Evolutionary conservation across 495 filamentous ascomycete species (phyloP).

Genomic region (Penicillium ucsense): DNA sequence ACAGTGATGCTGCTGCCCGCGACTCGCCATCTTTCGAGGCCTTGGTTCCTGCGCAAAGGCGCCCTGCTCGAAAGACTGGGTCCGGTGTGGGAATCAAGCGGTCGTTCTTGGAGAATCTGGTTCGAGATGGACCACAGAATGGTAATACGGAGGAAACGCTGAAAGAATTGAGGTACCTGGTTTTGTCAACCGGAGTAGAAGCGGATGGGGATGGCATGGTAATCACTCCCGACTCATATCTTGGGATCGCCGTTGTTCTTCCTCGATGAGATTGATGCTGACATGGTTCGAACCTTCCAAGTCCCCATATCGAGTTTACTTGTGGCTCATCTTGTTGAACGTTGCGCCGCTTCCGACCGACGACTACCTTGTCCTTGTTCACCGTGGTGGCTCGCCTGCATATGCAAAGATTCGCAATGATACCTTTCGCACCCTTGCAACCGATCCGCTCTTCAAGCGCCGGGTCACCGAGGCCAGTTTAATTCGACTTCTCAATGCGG

Average conservation of each 20-base stretch:
- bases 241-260: not conserved
- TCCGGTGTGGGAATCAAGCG: constrained; percentile 48
- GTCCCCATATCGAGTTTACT: constrained; percentile 90
- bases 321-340: constrained; percentile 88
- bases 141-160: constrained; percentile 58
- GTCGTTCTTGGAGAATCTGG: constrained; percentile 50
- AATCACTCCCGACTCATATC: constrained; percentile 1
- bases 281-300: constrained; percentile 18
- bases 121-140: constrained; percentile 63
- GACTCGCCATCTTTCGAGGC: constrained; percentile 26
- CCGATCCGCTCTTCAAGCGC: constrained; percentile 89
- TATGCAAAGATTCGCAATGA: constrained; percentile 98
- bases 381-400: constrained; percentile 84
- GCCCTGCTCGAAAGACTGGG: constrained; percentile 43
- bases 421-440: constrained; percentile 91
- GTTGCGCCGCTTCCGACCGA: constrained; percentile 75
- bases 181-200: constrained; percentile 70
- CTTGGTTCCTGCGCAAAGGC: constrained; percentile 25
- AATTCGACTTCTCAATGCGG: constrained; percentile 90
- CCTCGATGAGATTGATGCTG: not conserved
- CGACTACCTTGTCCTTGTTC: constrained; percentile 79
- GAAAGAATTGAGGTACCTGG: constrained; percentile 63
- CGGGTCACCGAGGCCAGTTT: constrained; percentile 91
- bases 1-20: constrained; percentile 54
- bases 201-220: constrained; percentile 89